Evolutionary conservation across 805 yeast genomes (phyloP), one percentile per base, ranked within the genome.

Genomic region (Cyberlindnera mycetangii): DNA sequence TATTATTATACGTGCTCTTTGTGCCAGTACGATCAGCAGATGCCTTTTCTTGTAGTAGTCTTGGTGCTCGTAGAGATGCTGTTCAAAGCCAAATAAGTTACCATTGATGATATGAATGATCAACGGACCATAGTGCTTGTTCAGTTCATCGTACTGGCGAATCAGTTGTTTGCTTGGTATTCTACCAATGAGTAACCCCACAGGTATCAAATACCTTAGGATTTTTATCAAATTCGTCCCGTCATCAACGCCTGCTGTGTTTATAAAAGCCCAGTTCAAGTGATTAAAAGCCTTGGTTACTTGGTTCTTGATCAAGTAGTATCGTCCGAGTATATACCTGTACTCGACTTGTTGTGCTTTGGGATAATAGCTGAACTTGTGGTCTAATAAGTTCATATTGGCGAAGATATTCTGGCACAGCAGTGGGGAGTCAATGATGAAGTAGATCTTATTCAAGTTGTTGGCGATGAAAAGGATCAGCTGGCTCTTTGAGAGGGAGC

Each of bases 341-440:
- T 78, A 81, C 40, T 72, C 75, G 7, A 79, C 55, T 36, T 75
- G 71, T 49, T 77, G 78, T 15, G 70, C 60, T 33, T 54, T 66
- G 4, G 70, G 58, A 32, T 71, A 78, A n/a, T 65, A 59, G 3
- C 50, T 51, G 41, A 71, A 70, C 32, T 66, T 68, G 32, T 80
- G 62, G 19, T 67, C 64, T 16, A 81, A 68, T 38, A 75, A 52
- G 37, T 74, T 77, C 67, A 81, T 74, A 58, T 80, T 81, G 27
- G 82, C 72, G 54, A 79, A 79, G 32, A 81, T 78, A 52, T 81
- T 79, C 28, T 79, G 71, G 60, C 86, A 81, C 15, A 79, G 62
- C 51, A 79, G 66, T 6, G 85, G 83, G 24, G 75, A 77, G 24
- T 69, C 74, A 18, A 81, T 71, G 32, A 60, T 64, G 56, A 77